A percentile compares a stretch with the other conserved stretches of the same genome.
These are phyloP conservation scores for Blastomyces emzantsi DNA, from an alignment of 2,329 filamentous ascomycete genomes.

Conservation along the genomic window DNA sequence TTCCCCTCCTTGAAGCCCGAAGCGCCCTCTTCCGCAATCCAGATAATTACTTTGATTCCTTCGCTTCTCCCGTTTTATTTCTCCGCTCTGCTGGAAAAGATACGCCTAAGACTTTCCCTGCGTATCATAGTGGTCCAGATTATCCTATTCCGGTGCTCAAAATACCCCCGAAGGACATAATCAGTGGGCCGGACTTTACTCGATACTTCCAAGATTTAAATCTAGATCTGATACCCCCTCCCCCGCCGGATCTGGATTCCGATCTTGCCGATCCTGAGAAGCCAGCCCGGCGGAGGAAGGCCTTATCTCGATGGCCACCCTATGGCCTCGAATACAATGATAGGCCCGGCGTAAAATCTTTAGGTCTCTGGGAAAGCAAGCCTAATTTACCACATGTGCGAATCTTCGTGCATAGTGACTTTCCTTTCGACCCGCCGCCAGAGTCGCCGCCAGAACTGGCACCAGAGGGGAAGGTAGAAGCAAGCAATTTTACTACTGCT, in stretches of 20 bases:
- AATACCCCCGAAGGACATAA: conserved; percentile 10
- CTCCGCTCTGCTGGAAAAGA: conserved; percentile 35
- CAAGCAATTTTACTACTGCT: background rate
- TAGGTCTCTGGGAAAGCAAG: conserved; percentile 18
- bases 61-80: conserved; percentile 37
- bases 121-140: conserved; percentile 27
- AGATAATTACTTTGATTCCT: conserved; percentile 36
- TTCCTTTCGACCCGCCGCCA: background rate
- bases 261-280: conserved; percentile 7
- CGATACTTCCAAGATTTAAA: conserved; percentile 6
- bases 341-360: conserved; percentile 15
- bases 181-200: conserved; percentile 6
- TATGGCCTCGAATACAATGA: conserved; percentile 30
- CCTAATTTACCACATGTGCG: conserved; percentile 28
- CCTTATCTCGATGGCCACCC: conserved; percentile 33
- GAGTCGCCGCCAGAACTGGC: background rate
- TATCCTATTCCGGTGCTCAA: conserved; percentile 28
- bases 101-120: conserved; percentile 27
- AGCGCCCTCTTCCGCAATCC: conserved; percentile 30
- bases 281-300: conserved; percentile 27
- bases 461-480: background rate
- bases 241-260: background rate
- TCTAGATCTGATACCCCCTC: background rate
- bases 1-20: conserved; percentile 30
- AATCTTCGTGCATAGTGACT: conserved; percentile 19